A percentile compares a stretch with the other conserved stretches of the same genome.
Evolutionary conservation across 2,329 filamentous ascomycete genomes (phyloP).

Genomic region (Stachybotrys echinatus): DNA sequence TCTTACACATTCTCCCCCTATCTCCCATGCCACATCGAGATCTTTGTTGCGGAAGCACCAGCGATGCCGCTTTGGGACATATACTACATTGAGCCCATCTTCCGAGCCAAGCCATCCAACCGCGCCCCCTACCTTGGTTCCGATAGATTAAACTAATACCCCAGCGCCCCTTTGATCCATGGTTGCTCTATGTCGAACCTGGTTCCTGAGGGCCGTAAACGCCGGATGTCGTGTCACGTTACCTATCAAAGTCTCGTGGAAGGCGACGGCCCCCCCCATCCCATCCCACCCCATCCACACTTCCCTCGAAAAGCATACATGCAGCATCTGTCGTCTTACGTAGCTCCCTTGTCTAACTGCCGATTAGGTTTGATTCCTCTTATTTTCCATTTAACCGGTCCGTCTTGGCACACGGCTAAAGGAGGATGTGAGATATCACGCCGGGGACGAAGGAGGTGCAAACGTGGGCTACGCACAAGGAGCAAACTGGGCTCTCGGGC

Average conservation of each 20-base stretch:
- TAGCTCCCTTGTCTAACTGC: background rate
- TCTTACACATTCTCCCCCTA: background rate
- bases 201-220: background rate
- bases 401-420: background rate
- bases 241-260: background rate
- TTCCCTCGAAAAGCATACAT: background rate
- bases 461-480: no score
- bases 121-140: background rate
- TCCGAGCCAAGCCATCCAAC: background rate
- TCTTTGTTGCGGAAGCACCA: background rate
- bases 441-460: no score
- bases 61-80: background rate
- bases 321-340: background rate
- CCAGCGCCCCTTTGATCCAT: background rate
- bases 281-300: background rate
- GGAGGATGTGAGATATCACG: background rate
- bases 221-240: background rate
- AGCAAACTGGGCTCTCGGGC: no score
- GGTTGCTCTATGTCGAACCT: background rate
- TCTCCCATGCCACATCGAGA: background rate
- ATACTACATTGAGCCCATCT: background rate
- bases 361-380: background rate
- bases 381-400: background rate
- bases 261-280: background rate
- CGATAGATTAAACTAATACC: background rate